Conservation (phyloP, 2,329 filamentous ascomycete genomes). For the Pestalotiopsis fici region DNA sequence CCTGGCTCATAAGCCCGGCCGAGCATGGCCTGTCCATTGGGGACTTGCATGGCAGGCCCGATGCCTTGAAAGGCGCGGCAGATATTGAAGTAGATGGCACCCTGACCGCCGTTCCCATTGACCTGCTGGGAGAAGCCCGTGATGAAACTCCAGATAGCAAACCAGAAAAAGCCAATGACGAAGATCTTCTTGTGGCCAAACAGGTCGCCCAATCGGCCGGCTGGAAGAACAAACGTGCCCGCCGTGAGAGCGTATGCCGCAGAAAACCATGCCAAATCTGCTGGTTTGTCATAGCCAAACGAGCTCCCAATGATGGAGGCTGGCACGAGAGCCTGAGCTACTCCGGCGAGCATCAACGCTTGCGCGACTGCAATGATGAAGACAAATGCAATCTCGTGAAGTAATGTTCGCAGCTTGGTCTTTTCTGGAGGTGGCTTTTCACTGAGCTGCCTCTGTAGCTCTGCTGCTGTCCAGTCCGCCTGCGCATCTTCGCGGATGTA, state of each 20-base stretch:
- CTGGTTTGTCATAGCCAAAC: constrained; percentile 39
- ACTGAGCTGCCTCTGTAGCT: not conserved
- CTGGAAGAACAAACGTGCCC: constrained; percentile 50
- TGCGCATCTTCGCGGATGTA: not conserved
- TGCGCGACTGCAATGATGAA: constrained; percentile 1
- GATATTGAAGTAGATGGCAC: constrained; percentile 39
- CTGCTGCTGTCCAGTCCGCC: not conserved
- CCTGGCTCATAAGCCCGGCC: constrained; percentile 45
- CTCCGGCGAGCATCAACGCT: constrained; percentile 3
- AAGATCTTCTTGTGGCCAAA: constrained; percentile 51
- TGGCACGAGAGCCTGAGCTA: constrained; percentile 28
- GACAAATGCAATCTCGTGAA: constrained; percentile 1
- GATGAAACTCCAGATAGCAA: constrained; percentile 46
- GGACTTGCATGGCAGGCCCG: constrained; percentile 53
- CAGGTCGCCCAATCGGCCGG: constrained; percentile 49
- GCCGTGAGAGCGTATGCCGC: constrained; percentile 49
- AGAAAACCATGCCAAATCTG: constrained; percentile 45
- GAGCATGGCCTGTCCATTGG: constrained; percentile 55
- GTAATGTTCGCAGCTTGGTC: not conserved
- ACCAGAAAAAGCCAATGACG: constrained; percentile 49
- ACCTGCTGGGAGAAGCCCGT: constrained; percentile 38
- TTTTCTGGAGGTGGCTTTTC: not conserved
- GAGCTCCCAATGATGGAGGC: constrained; percentile 40
- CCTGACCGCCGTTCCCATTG: constrained; percentile 30
- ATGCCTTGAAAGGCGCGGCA: constrained; percentile 47